A percentile compares a stretch with the other conserved stretches of the same genome.
Conservation (phyloP, 1,139 yeast genomes). For the Kluyveromyces sp. region DNA sequence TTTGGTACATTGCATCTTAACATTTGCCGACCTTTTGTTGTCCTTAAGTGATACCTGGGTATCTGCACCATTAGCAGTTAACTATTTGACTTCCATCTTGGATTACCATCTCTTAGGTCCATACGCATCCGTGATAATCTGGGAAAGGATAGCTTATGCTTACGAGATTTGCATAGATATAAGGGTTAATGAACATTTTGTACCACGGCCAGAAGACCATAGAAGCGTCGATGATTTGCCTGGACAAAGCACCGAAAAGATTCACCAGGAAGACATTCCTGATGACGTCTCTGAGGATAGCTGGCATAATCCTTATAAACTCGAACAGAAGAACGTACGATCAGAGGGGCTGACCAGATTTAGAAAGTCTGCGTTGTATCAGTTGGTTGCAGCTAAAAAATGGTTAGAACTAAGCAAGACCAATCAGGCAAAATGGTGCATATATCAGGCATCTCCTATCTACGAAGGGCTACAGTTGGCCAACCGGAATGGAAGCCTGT, state of each 20-base stretch:
- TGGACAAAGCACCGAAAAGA: neutral
- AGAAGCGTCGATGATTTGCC: conserved; percentile 5
- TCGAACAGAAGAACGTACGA: neutral
- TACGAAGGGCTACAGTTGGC: conserved; percentile 2
- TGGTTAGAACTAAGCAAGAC: conserved; percentile 43
- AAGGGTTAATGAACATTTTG: conserved; percentile 21
- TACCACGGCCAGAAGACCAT: conserved; percentile 8
- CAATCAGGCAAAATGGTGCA: conserved; percentile 29
- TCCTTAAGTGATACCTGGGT: conserved; percentile 37
- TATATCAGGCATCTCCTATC: conserved; percentile 2
- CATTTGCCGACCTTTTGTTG: conserved; percentile 32
- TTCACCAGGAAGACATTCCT: conserved; percentile 2
- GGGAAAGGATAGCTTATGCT: conserved; percentile 44
- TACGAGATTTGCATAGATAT: conserved; percentile 32
- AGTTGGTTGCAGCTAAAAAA: conserved; percentile 65
- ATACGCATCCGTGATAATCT: conserved; percentile 36
- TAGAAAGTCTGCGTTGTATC: conserved; percentile 77
- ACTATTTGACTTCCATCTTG: conserved; percentile 35
- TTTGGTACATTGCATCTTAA: conserved; percentile 6
- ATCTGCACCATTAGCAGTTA: conserved; percentile 36
- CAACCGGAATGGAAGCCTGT: neutral
- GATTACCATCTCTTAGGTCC: conserved; percentile 30
- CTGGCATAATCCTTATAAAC: conserved; percentile 20
- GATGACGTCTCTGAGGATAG: conserved; percentile 14
- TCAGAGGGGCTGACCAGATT: conserved; percentile 47